Conservation (phyloP, 2,329 filamentous ascomycete species). For the Cladosporium halotolerans region DNA sequence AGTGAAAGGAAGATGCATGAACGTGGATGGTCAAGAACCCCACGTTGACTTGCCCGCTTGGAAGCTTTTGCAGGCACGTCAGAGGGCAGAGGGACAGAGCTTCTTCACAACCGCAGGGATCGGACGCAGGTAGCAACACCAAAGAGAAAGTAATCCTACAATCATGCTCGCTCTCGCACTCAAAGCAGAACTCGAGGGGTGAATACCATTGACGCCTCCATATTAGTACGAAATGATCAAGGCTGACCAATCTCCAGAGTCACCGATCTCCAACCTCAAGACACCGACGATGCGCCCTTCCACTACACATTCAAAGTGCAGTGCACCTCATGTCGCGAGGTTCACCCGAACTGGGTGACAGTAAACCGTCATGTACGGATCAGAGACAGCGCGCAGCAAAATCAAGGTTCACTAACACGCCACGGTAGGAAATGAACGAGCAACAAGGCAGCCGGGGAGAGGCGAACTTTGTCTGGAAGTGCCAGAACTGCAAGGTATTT, state of each 20-base stretch:
- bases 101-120: too few relatives aligned
- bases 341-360: conserved; percentile 76
- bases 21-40: neutral
- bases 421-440: conserved; percentile 71
- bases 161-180: conserved; percentile 61
- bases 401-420: neutral
- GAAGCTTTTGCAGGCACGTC: conserved; percentile 6
- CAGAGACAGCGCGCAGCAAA: neutral
- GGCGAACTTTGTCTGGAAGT: conserved; percentile 99
- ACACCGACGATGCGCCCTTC: conserved; percentile 76
- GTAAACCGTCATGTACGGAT: conserved; percentile 76
- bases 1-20: neutral
- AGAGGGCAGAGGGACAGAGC: neutral
- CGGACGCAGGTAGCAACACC: too few relatives aligned
- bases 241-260: conserved; percentile 52
- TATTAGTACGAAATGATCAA: neutral
- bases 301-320: conserved; percentile 98
- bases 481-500: conserved; percentile 90
- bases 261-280: conserved; percentile 78
- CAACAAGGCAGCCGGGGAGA: conserved; percentile 90
- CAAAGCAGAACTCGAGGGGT: conserved; percentile 66
- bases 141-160: neutral
- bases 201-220: conserved; percentile 21
- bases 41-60: neutral
- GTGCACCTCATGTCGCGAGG: conserved; percentile 94